Conservation (phyloP, 495 filamentous ascomycete genomes). For the Pseudomonodictys pantanalensis region DNA sequence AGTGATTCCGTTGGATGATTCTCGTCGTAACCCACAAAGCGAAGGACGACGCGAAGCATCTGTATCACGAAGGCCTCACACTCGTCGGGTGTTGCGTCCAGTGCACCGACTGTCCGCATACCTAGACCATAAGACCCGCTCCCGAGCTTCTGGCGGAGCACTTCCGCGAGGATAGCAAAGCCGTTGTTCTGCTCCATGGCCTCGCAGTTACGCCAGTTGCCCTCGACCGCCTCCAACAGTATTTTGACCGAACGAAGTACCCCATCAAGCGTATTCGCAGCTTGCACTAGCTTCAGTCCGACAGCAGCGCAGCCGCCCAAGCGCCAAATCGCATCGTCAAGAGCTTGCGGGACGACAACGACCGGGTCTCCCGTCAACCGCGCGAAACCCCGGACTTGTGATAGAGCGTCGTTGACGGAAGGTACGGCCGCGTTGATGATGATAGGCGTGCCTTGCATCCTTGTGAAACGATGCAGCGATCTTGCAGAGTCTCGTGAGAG, state of each 20-base stretch:
- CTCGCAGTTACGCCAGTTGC: conserved; percentile 96
- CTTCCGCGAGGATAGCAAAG: conserved; percentile 77
- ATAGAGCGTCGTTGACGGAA: conserved; percentile 82
- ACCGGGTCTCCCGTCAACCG: conserved; percentile 83
- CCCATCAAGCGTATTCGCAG: conserved; percentile 63
- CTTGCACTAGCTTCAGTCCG: conserved; percentile 76
- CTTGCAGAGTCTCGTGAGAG: conserved; percentile 71
- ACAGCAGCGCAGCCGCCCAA: conserved; percentile 84
- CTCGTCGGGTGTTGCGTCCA: conserved; percentile 47
- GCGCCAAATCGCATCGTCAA: conserved; percentile 92
- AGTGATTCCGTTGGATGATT: conserved; percentile 76
- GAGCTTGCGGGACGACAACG: conserved; percentile 68
- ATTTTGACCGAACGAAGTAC: conserved; percentile 77
- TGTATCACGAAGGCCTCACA: conserved; percentile 64
- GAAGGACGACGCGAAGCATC: conserved; percentile 71
- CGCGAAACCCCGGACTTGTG: conserved; percentile 71
- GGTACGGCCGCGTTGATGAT: conserved; percentile 86
- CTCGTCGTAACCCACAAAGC: conserved; percentile 82
- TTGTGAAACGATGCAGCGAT: conserved; percentile 68
- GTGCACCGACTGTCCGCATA: conserved; percentile 31
- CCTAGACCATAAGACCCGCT: conserved; percentile 45
- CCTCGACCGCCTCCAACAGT: conserved; percentile 75
- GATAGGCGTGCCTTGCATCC: conserved; percentile 70
- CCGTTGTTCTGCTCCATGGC: conserved; percentile 96
- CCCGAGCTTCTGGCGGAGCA: conserved; percentile 74